These are phyloP conservation scores for Penicillium lividum DNA, from an alignment of 495 filamentous ascomycete genomes.

Conservation along the genomic window DNA sequence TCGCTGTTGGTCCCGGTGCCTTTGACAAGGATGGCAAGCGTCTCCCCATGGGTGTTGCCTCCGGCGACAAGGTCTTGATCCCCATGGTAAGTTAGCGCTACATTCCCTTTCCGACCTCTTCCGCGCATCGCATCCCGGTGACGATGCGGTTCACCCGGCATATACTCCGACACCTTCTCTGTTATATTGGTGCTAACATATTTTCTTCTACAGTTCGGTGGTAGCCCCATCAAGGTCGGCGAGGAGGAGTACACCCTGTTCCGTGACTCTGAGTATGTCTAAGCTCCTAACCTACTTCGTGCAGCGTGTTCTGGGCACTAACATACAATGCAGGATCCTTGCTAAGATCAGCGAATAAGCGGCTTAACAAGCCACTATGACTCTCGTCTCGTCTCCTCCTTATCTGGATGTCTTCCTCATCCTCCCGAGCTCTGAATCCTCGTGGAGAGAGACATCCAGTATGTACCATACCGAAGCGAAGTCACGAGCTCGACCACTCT, in stretches of 20 bases:
- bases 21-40: constrained; percentile 86
- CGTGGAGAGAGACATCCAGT: constrained; percentile 13
- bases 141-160: neutral
- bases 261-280: constrained; percentile 90
- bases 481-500: constrained; percentile 34
- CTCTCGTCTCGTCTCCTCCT: constrained; percentile 21
- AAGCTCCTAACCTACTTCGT: neutral
- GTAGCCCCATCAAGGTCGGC: constrained; percentile 93
- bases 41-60: constrained; percentile 72
- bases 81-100: constrained; percentile 70
- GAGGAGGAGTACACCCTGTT: constrained; percentile 96
- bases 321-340: constrained; percentile 58
- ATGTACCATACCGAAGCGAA: constrained; percentile 46
- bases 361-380: constrained; percentile 10
- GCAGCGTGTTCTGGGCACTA: constrained; percentile 16
- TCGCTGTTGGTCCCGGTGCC: constrained; percentile 89
- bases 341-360: constrained; percentile 88
- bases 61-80: constrained; percentile 93
- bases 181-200: constrained; percentile 12
- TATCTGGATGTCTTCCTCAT: constrained; percentile 5
- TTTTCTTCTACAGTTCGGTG: constrained; percentile 73
- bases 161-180: neutral
- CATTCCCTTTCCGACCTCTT: constrained; percentile 6
- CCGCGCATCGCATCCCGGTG: constrained; percentile 1
- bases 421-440: constrained; percentile 22